Percentiles rank a stretch among this genome's conserved stretches.
Conservation (phyloP, 306 rosid species). For the Casuarina equisetifolia region DNA sequence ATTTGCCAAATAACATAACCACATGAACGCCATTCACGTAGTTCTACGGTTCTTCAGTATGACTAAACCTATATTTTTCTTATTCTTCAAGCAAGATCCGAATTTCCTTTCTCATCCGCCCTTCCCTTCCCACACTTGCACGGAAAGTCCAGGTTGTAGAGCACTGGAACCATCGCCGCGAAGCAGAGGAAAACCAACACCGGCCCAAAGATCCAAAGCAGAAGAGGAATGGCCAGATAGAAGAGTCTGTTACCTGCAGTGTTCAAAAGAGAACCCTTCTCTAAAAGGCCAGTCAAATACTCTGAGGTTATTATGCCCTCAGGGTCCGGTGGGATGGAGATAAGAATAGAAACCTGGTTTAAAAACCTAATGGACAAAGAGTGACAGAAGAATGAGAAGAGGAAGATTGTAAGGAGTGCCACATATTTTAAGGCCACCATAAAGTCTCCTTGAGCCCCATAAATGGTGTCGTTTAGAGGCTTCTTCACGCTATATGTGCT, state of each 20-base stretch:
- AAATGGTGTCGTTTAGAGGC: constrained; percentile 24
- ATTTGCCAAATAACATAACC: too few relatives aligned
- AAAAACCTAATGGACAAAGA: constrained; percentile 31
- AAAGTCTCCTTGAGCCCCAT: constrained; percentile 37
- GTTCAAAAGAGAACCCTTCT: constrained; percentile 20
- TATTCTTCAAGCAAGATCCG: background rate
- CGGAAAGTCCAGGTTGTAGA: constrained; percentile 18
- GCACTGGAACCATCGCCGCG: constrained; percentile 25
- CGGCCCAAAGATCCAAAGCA: constrained; percentile 46
- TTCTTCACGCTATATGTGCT: constrained; percentile 37
- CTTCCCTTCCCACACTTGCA: background rate
- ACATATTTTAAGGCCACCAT: constrained; percentile 35
- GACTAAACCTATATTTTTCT: too few relatives aligned
- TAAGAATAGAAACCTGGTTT: constrained; percentile 29
- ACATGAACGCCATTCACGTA: too few relatives aligned
- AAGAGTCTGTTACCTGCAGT: constrained; percentile 40
- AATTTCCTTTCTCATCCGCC: background rate
- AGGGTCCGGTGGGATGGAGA: constrained; percentile 10
- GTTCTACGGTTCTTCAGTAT: too few relatives aligned
- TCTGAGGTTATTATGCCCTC: background rate
- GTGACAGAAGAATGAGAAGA: constrained; percentile 37
- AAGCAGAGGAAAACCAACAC: constrained; percentile 30
- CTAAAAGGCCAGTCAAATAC: constrained; percentile 25
- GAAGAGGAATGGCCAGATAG: constrained; percentile 36
- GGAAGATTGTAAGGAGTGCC: constrained; percentile 25